Conservation (phyloP, 2,329 filamentous ascomycete genomes). For the Rutstroemia sp. region DNA sequence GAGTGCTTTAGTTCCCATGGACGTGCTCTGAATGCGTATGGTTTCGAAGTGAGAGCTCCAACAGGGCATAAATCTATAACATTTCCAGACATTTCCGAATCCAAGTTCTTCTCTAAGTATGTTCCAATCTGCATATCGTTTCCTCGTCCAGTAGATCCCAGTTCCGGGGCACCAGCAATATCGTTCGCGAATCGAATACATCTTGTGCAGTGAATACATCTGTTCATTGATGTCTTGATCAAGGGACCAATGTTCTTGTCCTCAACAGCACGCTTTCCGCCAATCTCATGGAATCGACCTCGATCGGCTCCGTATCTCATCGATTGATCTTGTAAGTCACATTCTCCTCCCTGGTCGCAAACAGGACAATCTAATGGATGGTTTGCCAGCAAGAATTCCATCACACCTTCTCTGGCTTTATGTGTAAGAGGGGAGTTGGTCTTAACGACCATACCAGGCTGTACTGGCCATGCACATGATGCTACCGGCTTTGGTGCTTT, state of each 20-base stretch:
- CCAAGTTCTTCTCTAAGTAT: constrained; percentile 88
- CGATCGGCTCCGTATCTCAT: constrained; percentile 97
- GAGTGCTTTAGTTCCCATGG: constrained; percentile 97
- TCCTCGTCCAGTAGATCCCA: constrained; percentile 89
- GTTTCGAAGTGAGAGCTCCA: constrained; percentile 92
- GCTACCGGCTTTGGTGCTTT: constrained; percentile 93
- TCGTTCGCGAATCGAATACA: constrained; percentile 98
- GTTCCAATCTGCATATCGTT: constrained; percentile 98
- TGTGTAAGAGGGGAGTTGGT: constrained; percentile 93
- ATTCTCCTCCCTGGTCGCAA: constrained; percentile 98
- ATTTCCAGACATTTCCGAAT: constrained; percentile 93
- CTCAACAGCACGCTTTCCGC: constrained; percentile 94
- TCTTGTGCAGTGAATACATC: constrained; percentile 97
- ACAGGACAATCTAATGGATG: constrained; percentile 95
- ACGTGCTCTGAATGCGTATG: constrained; percentile 92
- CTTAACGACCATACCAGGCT: constrained; percentile 98
- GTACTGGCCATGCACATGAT: constrained; percentile 97
- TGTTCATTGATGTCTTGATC: constrained; percentile 99
- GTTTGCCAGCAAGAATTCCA: constrained; percentile 97
- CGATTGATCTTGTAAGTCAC: constrained; percentile 97
- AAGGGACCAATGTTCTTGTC: constrained; percentile 98
- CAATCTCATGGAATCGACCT: constrained; percentile 92
- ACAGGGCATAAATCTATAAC: constrained; percentile 98
- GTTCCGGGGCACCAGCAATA: constrained; percentile 87
- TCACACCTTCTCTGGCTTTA: constrained; percentile 97